Conservation (phyloP, 2,329 filamentous ascomycete species). For the Chaetoscypha palmicola region DNA sequence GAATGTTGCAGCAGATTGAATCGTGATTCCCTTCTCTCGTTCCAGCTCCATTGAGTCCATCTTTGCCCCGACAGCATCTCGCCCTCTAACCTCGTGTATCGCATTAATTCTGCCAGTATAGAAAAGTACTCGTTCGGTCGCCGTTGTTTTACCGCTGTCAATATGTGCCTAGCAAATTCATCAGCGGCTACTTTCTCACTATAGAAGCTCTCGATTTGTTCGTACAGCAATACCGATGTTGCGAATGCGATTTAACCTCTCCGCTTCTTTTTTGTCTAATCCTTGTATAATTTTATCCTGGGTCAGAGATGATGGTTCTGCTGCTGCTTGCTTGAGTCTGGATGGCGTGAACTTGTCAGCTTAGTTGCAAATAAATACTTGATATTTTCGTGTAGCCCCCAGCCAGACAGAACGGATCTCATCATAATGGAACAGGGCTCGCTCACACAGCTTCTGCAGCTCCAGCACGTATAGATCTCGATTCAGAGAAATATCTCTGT, state of each 20-base stretch:
- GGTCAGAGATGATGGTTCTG: constrained; percentile 21
- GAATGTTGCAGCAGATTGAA: constrained; percentile 96
- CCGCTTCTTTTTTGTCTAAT: constrained; percentile 59
- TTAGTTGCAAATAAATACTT: too few relatives aligned
- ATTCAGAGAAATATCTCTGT: constrained; percentile 27
- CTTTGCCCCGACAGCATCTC: constrained; percentile 92
- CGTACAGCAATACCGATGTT: constrained; percentile 96
- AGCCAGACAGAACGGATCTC: too few relatives aligned
- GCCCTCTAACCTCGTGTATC: constrained; percentile 94
- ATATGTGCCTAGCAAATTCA: constrained; percentile 68
- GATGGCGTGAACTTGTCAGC: too few relatives aligned
- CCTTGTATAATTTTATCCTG: constrained; percentile 27
- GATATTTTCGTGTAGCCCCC: too few relatives aligned
- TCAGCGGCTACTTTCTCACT: constrained; percentile 3
- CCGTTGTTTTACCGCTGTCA: constrained; percentile 96
- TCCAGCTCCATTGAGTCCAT: constrained; percentile 99
- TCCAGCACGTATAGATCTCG: constrained; percentile 21
- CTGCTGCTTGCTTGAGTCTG: constrained; percentile 27
- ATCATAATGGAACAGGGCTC: background rate
- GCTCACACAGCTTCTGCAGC: constrained; percentile 29
- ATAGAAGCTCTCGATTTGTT: constrained; percentile 2
- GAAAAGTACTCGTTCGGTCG: constrained; percentile 92
- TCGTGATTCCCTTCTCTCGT: constrained; percentile 97
- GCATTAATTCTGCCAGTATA: constrained; percentile 96
- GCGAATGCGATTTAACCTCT: constrained; percentile 71